These are phyloP conservation scores for Aspergillus fijiensis DNA, from an alignment of 2,329 filamentous ascomycete species.

Conservation along the genomic window DNA sequence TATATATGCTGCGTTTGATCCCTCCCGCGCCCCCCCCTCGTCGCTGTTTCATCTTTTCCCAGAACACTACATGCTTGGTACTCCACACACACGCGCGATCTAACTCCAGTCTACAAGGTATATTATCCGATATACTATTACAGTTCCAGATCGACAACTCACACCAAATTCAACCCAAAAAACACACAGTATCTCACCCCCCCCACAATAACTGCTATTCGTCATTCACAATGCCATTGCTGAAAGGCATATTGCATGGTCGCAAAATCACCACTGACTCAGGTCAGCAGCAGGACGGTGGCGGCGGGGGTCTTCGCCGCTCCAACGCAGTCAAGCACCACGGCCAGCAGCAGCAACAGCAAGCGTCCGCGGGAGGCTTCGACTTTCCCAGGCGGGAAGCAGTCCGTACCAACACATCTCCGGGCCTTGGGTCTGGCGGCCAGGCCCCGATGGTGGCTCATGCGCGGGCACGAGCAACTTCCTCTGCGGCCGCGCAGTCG, in stretches of 20 bases:
- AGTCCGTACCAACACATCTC: not conserved
- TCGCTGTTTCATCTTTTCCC: not conserved
- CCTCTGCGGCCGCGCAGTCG: not conserved
- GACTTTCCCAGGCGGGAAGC: not conserved
- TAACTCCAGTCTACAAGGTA: too few species aligned
- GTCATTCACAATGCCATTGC: not conserved
- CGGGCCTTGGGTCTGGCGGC: not conserved
- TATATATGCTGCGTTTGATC: not conserved
- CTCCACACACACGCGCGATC: not conserved
- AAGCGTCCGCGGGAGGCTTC: not conserved
- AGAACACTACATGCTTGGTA: not conserved
- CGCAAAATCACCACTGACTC: not conserved
- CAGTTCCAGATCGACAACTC: too few species aligned
- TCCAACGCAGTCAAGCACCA: not conserved
- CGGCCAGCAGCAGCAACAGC: too few species aligned
- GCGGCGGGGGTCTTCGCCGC: not conserved
- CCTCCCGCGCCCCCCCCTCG: not conserved
- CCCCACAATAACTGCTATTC: not conserved
- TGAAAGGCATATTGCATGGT: not conserved
- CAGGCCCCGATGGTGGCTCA: not conserved
- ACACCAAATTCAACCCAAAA: not conserved
- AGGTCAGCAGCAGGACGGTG: not conserved
- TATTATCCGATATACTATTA: too few species aligned
- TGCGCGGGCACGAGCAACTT: not conserved
- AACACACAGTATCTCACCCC: not conserved